Conservation (phyloP, 2,329 filamentous ascomycete genomes). For the Venturia pyrina region DNA sequence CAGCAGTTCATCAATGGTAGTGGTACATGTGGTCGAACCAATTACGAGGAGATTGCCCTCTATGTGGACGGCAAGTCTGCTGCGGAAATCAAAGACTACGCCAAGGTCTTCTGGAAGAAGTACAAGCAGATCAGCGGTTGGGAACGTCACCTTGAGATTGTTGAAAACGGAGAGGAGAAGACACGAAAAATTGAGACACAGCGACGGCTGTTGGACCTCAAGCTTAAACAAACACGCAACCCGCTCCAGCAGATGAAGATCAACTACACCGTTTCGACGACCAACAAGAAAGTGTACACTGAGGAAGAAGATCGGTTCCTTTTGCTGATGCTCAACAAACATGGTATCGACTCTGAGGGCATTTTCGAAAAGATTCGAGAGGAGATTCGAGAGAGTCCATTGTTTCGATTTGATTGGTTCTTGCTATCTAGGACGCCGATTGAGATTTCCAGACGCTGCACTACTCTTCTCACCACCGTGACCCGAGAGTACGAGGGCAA, state of each 20-base stretch:
- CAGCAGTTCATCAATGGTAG: constrained; percentile 96
- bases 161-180: constrained; percentile 88
- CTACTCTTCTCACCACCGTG: constrained; percentile 86
- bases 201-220: constrained; percentile 85
- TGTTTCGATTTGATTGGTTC: constrained; percentile 99
- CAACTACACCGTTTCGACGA: constrained; percentile 97
- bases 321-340: constrained; percentile 83
- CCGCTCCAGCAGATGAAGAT: constrained; percentile 96
- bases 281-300: constrained; percentile 99
- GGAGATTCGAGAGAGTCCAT: constrained; percentile 84
- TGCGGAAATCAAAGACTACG: constrained; percentile 79
- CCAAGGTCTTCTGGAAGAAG: constrained; percentile 92
- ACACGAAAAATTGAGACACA: constrained; percentile 83
- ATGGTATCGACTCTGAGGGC: constrained; percentile 81
- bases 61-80: constrained; percentile 87
- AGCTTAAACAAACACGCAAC: constrained; percentile 94
- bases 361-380: constrained; percentile 94
- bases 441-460: constrained; percentile 86
- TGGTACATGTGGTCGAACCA: constrained; percentile 79
- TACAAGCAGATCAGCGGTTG: constrained; percentile 87
- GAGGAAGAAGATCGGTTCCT: constrained; percentile 97
- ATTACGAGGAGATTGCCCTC: constrained; percentile 73
- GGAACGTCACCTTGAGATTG: constrained; percentile 75
- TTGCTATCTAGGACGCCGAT: constrained; percentile 90
- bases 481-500: constrained; percentile 79